These are phyloP conservation scores for Penicillium sp. DNA, from an alignment of 2,329 filamentous ascomycete species.

Conservation along the genomic window DNA sequence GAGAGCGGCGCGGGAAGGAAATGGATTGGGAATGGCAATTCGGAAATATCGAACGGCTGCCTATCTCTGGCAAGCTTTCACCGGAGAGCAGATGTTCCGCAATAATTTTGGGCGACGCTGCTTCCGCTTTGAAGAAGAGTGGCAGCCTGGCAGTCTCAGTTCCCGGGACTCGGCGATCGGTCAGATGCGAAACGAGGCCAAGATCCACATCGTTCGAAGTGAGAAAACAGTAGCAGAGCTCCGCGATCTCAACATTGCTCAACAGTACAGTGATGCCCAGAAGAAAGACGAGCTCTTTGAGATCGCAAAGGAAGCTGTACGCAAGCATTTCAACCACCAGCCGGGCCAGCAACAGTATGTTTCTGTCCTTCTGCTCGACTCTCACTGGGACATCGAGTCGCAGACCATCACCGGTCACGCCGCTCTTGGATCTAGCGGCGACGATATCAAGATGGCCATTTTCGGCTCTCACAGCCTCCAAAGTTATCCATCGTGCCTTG, in stretches of 20 bases:
- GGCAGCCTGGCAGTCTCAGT: conserved; percentile 77
- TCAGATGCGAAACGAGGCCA: conserved; percentile 82
- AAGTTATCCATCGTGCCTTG: conserved; percentile 81
- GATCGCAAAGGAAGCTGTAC: conserved; percentile 73
- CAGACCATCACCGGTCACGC: conserved; percentile 74
- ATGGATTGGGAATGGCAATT: conserved; percentile 71
- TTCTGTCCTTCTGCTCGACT: conserved; percentile 77
- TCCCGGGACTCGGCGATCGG: conserved; percentile 65
- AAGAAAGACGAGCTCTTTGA: conserved; percentile 68
- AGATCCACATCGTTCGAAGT: conserved; percentile 75
- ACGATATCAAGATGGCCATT: conserved; percentile 74
- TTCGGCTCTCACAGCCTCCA: conserved; percentile 91
- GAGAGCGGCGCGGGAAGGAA: conserved; percentile 71
- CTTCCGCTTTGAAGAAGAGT: conserved; percentile 92
- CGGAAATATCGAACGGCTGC: conserved; percentile 92
- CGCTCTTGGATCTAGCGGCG: conserved; percentile 68
- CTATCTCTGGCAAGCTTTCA: conserved; percentile 96
- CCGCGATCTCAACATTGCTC: conserved; percentile 68
- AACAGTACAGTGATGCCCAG: conserved; percentile 66
- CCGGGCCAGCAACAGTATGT: conserved; percentile 83
- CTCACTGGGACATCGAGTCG: conserved; percentile 72
- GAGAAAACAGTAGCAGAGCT: conserved; percentile 83
- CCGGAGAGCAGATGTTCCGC: conserved; percentile 90
- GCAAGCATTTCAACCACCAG: conserved; percentile 66
- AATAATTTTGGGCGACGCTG: conserved; percentile 78